phyloP scores from a whole-genome alignment of 2,329 filamentous ascomycete genomes.

The Cladophialophora exuberans region DNA sequence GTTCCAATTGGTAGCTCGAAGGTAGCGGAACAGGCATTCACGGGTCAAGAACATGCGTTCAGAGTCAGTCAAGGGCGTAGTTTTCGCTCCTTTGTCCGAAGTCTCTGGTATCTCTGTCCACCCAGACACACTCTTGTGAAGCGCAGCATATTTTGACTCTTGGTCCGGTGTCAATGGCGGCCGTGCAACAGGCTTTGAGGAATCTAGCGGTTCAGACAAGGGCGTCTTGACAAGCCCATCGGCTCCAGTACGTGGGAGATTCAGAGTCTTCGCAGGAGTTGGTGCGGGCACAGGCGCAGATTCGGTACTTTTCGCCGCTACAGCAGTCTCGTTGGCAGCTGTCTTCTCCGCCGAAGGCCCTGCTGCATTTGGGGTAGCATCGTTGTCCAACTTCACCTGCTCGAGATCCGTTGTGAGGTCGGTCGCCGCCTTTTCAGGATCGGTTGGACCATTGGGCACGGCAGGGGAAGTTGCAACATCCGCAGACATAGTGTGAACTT shows the following conservation, averaged over 20 bases:
- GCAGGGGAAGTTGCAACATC: slow-evolving; percentile 7
- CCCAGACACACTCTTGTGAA: slow-evolving; percentile 70
- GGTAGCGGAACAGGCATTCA: slow-evolving; percentile 89
- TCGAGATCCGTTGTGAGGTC: slow-evolving; percentile 21
- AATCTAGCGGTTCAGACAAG: slow-evolving; percentile 60
- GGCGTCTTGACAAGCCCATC: slow-evolving; percentile 58
- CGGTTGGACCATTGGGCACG: slow-evolving; percentile 11
- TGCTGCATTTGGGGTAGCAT: not conserved
- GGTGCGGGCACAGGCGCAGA: not conserved
- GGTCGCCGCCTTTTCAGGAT: slow-evolving; percentile 26
- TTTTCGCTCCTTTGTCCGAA: slow-evolving; percentile 59
- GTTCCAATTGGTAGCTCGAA: slow-evolving; percentile 91
- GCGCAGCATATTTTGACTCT: slow-evolving; percentile 75
- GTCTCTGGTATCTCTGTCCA: slow-evolving; percentile 74
- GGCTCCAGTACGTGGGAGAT: slow-evolving; percentile 42
- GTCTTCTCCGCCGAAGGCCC: not conserved
- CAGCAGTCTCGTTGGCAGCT: not conserved
- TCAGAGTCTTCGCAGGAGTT: slow-evolving; percentile 9
- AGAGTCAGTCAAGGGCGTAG: slow-evolving; percentile 70
- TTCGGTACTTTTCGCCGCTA: not conserved
- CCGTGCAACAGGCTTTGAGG: slow-evolving; percentile 60
- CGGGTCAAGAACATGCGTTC: slow-evolving; percentile 90
- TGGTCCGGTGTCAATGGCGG: slow-evolving; percentile 74
- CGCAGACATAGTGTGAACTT: slow-evolving; percentile 18
- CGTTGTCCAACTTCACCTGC: slow-evolving; percentile 20